Evolutionary conservation across 257 asterid species (phyloP).

Genomic region (Gynochthodes officinalis): DNA sequence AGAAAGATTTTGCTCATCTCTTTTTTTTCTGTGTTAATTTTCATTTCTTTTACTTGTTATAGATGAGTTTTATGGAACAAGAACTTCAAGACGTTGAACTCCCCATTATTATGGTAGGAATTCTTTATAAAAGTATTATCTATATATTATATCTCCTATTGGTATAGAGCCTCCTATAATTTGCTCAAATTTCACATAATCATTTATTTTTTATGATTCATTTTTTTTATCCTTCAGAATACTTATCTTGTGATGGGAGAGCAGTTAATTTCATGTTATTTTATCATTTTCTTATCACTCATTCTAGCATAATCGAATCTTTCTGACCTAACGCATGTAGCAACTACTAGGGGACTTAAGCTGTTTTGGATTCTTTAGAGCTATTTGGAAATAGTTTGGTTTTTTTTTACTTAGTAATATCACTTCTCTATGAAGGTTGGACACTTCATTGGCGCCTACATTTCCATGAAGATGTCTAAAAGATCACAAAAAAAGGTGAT

Average conservation of each 20-base stretch:
- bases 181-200: background rate
- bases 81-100: slow-evolving; percentile 51
- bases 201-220: background rate
- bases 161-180: background rate
- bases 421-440: slow-evolving; percentile 61
- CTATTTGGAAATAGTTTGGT: background rate
- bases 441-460: slow-evolving; percentile 85
- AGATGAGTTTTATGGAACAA: slow-evolving; percentile 71
- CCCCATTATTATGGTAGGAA: slow-evolving; percentile 72
- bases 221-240: background rate
- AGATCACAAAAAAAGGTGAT: slow-evolving; percentile 68
- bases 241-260: too few relatives aligned
- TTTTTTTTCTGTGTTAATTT: background rate
- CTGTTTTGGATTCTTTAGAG: background rate
- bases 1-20: background rate
- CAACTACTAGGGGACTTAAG: background rate
- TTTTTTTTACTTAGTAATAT: slow-evolving; percentile 17
- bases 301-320: background rate
- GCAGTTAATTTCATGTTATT: background rate
- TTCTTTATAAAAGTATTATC: background rate
- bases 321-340: background rate
- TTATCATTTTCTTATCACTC: background rate
- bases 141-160: background rate
- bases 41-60: slow-evolving; percentile 19
- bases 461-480: slow-evolving; percentile 62